Evolutionary conservation across 2,329 filamentous ascomycete species (phyloP).

Genomic region (Chrysoporthe deuterocubensis): DNA sequence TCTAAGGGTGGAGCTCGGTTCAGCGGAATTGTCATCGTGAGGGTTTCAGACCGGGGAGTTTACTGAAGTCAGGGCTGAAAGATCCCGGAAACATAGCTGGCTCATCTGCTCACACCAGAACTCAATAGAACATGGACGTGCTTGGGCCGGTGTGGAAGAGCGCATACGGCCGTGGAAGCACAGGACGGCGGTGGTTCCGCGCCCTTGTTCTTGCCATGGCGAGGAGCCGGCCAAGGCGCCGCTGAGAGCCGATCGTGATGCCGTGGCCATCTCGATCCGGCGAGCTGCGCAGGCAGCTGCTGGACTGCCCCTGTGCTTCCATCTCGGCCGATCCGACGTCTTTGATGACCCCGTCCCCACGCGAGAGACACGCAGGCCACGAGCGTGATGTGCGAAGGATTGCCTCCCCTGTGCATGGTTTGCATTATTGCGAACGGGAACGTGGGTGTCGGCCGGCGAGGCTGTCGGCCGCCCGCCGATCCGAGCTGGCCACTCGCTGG

Average conservation of each 20-base stretch:
- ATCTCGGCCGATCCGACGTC: not conserved
- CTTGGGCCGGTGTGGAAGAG: not conserved
- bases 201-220: not conserved
- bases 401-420: not conserved
- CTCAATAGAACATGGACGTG: not conserved
- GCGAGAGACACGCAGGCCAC: not conserved
- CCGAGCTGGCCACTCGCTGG: not conserved
- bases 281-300: not conserved
- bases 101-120: not conserved
- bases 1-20: not conserved
- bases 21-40: not conserved
- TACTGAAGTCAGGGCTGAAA: not conserved
- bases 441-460: not conserved
- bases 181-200: not conserved
- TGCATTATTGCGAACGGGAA: not conserved
- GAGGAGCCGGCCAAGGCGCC: not conserved
- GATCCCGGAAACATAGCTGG: not conserved
- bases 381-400: not conserved
- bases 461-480: not conserved
- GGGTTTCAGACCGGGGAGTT: conserved; percentile 2
- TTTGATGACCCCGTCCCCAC: not conserved
- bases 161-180: not conserved
- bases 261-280: not conserved
- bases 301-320: not conserved
- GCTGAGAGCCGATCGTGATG: not conserved